These are phyloP conservation scores for Pezicula rhizophila DNA, from an alignment of 2,329 filamentous ascomycete genomes.

Conservation along the genomic window DNA sequence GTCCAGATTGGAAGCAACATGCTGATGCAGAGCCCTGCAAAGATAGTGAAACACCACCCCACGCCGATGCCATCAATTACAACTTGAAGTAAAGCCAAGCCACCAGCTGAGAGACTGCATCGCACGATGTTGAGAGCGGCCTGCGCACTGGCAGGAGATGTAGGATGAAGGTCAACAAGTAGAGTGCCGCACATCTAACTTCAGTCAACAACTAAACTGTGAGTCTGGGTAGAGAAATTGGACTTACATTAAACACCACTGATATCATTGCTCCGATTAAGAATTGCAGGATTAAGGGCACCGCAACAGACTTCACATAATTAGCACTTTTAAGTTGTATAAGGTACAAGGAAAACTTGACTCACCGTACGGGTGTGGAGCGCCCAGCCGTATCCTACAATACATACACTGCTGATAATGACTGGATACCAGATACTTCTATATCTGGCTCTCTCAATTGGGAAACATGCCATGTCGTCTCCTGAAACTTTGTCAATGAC, in stretches of 20 bases:
- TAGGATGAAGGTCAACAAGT: constrained; percentile 5
- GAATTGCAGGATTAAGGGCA: constrained; percentile 9
- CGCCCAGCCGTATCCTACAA: constrained; percentile 7
- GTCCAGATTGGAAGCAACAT: not conserved
- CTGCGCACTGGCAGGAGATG: constrained; percentile 2
- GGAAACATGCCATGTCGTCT: constrained; percentile 5
- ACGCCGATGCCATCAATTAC: constrained; percentile 8
- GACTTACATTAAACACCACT: constrained; percentile 4
- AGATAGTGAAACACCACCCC: constrained; percentile 11
- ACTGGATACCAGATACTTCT: constrained; percentile 4
- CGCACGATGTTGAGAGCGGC: constrained; percentile 5
- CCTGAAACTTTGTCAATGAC: not conserved
- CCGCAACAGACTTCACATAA: constrained; percentile 1
- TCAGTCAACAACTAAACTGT: not conserved
- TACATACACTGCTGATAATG: not conserved
- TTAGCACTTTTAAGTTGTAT: not conserved
- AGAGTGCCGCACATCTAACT: constrained; percentile 6
- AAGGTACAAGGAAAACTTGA: not conserved
- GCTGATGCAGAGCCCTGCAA: not conserved
- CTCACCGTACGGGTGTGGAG: constrained; percentile 1
- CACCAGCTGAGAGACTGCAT: constrained; percentile 3
- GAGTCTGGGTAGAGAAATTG: not conserved
- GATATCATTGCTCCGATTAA: constrained; percentile 1
- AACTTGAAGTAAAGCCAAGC: constrained; percentile 2
- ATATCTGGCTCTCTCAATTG: constrained; percentile 6